Evolutionary conservation across 176 grass and related monocot genomes (phyloP), one percentile per base, ranked within the genome.

Genomic region (Aegilops speltoides): DNA sequence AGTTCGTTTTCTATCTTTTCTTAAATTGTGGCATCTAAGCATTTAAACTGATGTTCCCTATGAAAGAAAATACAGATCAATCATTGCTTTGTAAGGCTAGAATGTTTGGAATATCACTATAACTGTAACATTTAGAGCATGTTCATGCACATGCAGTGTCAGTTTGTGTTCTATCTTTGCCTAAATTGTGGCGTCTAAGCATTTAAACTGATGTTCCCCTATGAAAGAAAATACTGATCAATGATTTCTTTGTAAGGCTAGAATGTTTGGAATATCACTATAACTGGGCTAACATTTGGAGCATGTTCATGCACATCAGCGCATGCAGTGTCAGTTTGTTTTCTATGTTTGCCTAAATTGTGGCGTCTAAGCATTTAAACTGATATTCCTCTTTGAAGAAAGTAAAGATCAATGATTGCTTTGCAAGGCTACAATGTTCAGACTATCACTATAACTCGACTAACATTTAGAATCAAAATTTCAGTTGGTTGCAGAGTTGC

Each of bases 281-380:
- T 50, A 78, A 34, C 46, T 78, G 20, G 4, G 5, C 16, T 52
- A 17, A 52, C 48, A 52, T 52, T 52, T 52, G 4, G 24, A 40
- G 57, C 76, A 80, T 80, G 59, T 85, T 77, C 68, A 25, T 75
- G 68, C 76, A 89, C 66, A 89, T 84, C 41, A 43, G 82, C 67
- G 24, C 17, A 57, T 57, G 19, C 54, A 20, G 24, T 43, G 32
- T 80, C 67, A 24, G 12, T 80, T 73, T 41, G 12, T 19, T 23
- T 89, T 43, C n/a, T 41, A 79, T 77, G n/a, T 33, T 64, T 79
- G 31, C 70, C 64, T 67, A 26, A 54, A 64, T 16, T 43, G 9
- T 48, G 40, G 6, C 3, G 10, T 29, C 25, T 33, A 45, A 52
- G 32, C 32, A 85, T 85, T 85, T 63, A 85, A 74, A 59, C 9